Base-by-base conservation (phyloP, 768 basidiomycete genomes). In the Suillus clintonianus region DNA sequence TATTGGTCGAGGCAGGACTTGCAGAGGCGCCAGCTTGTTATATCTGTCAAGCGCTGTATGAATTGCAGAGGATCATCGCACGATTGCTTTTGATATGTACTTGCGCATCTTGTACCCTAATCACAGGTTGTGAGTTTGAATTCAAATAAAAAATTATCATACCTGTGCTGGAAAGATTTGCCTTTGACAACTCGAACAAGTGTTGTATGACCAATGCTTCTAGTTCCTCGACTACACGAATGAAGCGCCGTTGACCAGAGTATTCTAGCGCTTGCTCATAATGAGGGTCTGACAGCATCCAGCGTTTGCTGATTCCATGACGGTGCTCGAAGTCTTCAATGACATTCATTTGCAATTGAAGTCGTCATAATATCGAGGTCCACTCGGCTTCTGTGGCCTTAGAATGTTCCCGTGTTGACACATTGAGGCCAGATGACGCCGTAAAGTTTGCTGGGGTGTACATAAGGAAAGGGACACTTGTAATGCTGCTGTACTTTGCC, bases 101-200 rank as follows among this genome's bases (percentile, higher is more conserved):
- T 70, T 69, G 2, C 72, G 68, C 61, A 78, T 63, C 47, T 74
- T 75, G 61, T 80, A 80, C 0, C 75, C 80, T 80, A 42, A 11
- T 9, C 6, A 58, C 61, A 47, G 43, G 37, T 42, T 6, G 22
- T 58, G 22, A 56, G 43, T 45, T 45, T 45, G 45, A 47, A 13
- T 54, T 14, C 24, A 24, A 42, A 19, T 53, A 43, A 6, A 55
- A 19, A 58, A 32, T 17, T n/a, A 34, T 68, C 70, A 30, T 62
- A 78, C 79, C 79, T 22, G 73, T 80, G 4, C 68, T 62, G 15
- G 74, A 68, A 14, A 80, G 65, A 65, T 80, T 80, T 27, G 79
- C 61, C 64, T 77, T 77, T 27, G 76, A 76, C 4, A 81, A 69
- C 64, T 81, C 77, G 65, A 81, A 79, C 1, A 81, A 64, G 1